Evolutionary conservation across 2,329 filamentous ascomycete species (phyloP).

Genomic region (Penicillium sp.): DNA sequence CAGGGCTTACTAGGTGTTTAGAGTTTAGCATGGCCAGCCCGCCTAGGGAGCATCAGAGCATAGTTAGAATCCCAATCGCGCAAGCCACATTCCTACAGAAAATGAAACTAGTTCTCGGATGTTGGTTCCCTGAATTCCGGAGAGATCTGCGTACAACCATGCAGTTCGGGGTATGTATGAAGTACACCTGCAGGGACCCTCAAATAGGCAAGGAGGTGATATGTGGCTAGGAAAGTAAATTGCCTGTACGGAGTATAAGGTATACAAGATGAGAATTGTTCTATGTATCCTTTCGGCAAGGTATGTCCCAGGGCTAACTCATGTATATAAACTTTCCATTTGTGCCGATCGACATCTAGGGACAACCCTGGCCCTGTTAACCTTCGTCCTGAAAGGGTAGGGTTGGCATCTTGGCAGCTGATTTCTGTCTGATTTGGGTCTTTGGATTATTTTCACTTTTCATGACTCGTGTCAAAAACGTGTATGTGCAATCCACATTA

Average conservation of each 20-base stretch:
- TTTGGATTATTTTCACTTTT: neutral
- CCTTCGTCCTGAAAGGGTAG: neutral
- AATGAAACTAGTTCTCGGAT: slow-evolving; percentile 2
- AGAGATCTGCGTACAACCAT: slow-evolving; percentile 10
- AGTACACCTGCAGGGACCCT: slow-evolving; percentile 7
- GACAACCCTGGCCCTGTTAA: neutral
- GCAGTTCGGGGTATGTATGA: slow-evolving; percentile 4
- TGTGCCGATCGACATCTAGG: neutral
- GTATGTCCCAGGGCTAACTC: neutral
- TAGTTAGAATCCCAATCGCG: slow-evolving; percentile 17
- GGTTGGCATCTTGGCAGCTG: neutral
- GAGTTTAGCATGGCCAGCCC: slow-evolving; percentile 6
- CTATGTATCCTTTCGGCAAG: neutral
- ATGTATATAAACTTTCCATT: slow-evolving; percentile 1
- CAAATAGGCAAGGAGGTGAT: slow-evolving; percentile 6
- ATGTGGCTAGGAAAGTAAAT: neutral
- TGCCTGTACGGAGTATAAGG: neutral
- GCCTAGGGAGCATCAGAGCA: slow-evolving; percentile 8
- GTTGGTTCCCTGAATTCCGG: slow-evolving; percentile 7
- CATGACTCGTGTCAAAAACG: slow-evolving; percentile 1
- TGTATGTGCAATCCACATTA: neutral
- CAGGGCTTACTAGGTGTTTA: neutral
- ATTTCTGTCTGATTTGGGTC: neutral
- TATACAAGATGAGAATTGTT: neutral
- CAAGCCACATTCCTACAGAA: slow-evolving; percentile 16